A percentile compares a stretch with the other conserved stretches of the same genome.
phyloP scores from a whole-genome alignment of 1,284 basidiomycete genomes.

The Cryptococcus floricola region DNA sequence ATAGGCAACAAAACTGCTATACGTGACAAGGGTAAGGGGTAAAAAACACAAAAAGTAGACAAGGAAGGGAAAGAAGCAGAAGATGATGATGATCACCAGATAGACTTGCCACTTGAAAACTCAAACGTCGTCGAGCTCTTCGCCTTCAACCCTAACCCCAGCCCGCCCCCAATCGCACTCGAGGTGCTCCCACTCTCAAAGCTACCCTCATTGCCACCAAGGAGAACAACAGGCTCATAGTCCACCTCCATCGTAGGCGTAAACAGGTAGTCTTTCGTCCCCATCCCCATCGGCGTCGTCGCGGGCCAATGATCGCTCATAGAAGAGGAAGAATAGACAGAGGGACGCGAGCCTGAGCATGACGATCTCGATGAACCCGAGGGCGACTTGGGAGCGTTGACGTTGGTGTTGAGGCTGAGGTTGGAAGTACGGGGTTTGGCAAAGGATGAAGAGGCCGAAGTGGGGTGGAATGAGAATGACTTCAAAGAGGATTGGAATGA shows the following conservation, averaged over 20 bases:
- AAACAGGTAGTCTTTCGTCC: neutral
- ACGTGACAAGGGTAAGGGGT: too few relatives aligned
- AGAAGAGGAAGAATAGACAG: too few relatives aligned
- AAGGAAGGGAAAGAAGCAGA: neutral
- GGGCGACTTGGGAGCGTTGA: too few relatives aligned
- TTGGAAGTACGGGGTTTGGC: too few relatives aligned
- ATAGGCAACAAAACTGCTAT: too few relatives aligned
- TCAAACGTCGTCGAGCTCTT: slow-evolving; percentile 17
- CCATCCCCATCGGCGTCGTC: neutral
- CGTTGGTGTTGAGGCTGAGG: too few relatives aligned
- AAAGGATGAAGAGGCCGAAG: too few relatives aligned
- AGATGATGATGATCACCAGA: slow-evolving; percentile 22
- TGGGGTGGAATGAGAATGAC: too few relatives aligned
- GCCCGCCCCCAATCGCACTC: neutral
- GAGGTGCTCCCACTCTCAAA: neutral
- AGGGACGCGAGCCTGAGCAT: too few relatives aligned
- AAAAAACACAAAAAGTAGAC: neutral
- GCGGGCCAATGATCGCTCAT: neutral
- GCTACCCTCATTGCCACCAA: neutral
- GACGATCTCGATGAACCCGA: too few relatives aligned
- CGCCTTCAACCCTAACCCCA: neutral
- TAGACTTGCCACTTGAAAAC: slow-evolving; percentile 34
- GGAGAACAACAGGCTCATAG: neutral
- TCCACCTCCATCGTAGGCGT: neutral
- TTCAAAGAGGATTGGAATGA: too few relatives aligned